Percentiles rank a stretch among this genome's conserved stretches.
phyloP scores from a whole-genome alignment of 2,329 filamentous ascomycete species.

The Monilinia fructigena region DNA sequence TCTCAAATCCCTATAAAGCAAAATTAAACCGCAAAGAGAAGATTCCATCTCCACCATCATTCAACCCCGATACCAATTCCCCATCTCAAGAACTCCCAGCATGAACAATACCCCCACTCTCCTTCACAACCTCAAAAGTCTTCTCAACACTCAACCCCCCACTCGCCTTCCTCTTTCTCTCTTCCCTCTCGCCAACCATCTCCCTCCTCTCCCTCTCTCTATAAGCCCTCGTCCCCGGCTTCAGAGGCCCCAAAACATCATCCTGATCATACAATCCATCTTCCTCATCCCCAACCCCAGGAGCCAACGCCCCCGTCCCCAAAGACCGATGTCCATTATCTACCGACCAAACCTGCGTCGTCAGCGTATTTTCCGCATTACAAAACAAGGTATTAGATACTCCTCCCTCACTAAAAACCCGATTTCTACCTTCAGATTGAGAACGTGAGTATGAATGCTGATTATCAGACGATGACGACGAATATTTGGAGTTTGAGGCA shows the following conservation, averaged over 20 bases:
- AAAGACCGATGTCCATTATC: background rate
- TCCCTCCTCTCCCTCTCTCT: constrained; percentile 31
- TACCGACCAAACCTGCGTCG: background rate
- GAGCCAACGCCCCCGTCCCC: background rate
- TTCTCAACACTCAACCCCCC: constrained; percentile 5
- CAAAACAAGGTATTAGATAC: background rate
- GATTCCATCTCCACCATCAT: background rate
- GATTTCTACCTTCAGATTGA: no score
- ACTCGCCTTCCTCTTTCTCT: no score
- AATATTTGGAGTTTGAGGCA: background rate
- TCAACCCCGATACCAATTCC: background rate
- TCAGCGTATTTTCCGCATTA: background rate
- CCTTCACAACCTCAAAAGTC: constrained; percentile 2
- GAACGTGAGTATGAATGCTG: background rate
- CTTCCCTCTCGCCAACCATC: background rate
- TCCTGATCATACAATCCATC: background rate
- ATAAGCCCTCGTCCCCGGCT: constrained; percentile 31
- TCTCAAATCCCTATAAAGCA: background rate
- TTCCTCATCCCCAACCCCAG: background rate
- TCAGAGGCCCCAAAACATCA: constrained; percentile 11
- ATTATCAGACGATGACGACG: background rate
- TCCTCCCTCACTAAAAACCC: background rate
- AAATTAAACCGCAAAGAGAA: background rate
- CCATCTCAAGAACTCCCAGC: background rate
- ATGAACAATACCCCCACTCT: background rate